Evolutionary conservation across 495 filamentous ascomycete species (phyloP).

Genomic region (Hypoxylon lienhwacheense): DNA sequence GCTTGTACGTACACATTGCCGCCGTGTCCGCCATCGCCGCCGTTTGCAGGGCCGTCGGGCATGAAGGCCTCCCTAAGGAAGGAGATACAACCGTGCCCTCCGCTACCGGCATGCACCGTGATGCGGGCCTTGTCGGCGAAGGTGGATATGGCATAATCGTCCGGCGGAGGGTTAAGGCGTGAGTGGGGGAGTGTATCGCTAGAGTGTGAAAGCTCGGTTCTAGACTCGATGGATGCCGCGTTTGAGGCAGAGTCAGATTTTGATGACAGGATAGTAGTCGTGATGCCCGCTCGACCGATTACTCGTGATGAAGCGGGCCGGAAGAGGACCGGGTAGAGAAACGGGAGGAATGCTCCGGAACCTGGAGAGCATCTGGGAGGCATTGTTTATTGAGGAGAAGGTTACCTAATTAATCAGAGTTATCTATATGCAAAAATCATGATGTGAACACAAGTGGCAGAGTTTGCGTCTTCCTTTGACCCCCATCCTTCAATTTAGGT

Average conservation of each 20-base stretch:
- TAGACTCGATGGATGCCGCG: conserved; percentile 29
- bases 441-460: too few relatives aligned
- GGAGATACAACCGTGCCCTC: conserved; percentile 90
- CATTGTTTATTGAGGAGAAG: conserved; percentile 39
- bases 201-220: conserved; percentile 35
- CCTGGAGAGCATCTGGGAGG: conserved; percentile 48
- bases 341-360: conserved; percentile 59
- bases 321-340: conserved; percentile 64
- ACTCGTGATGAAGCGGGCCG: conserved; percentile 38
- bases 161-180: conserved; percentile 74
- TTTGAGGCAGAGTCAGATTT: conserved; percentile 17
- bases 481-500: too few relatives aligned
- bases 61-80: conserved; percentile 90
- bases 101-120: conserved; percentile 71
- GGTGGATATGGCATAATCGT: conserved; percentile 76
- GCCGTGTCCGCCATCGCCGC: conserved; percentile 89
- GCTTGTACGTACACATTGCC: conserved; percentile 95
- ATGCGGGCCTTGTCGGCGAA: conserved; percentile 86
- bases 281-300: conserved; percentile 28
- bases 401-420: too few relatives aligned
- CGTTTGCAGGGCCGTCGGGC: conserved; percentile 88
- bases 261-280: conserved; percentile 33
- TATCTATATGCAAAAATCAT: conserved; percentile 22
- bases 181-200: conserved; percentile 48
- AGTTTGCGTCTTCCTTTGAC: too few relatives aligned